Evolutionary conservation across 345 rosid species (phyloP).

Genomic region (Gossypium arboreum): DNA sequence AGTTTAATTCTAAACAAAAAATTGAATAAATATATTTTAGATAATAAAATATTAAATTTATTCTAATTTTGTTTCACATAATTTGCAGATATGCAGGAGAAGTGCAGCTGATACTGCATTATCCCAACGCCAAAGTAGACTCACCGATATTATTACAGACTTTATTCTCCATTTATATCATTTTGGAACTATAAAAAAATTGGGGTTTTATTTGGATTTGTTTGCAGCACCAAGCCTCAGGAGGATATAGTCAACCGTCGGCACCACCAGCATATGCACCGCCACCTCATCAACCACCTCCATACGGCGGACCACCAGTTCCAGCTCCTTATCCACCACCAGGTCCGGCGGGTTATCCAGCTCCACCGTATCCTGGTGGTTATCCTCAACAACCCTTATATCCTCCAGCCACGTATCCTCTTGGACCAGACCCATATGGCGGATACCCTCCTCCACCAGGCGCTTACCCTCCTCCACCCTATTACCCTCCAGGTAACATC

Average conservation of each 20-base stretch:
- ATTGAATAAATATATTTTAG: no score
- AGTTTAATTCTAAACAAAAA: no score
- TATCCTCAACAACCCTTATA: conserved; percentile 28
- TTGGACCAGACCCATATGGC: conserved; percentile 32
- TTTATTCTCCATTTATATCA: neutral
- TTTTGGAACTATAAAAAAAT: neutral
- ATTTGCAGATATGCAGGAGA: conserved; percentile 76
- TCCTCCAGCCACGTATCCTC: conserved; percentile 27
- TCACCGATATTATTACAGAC: neutral
- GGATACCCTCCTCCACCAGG: conserved; percentile 34
- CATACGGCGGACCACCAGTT: conserved; percentile 6
- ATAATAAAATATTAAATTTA: no score
- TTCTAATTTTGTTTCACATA: neutral
- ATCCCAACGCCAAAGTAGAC: conserved; percentile 57
- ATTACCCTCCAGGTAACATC: conserved; percentile 49
- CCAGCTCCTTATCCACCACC: conserved; percentile 18
- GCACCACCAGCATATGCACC: conserved; percentile 28
- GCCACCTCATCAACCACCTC: conserved; percentile 7
- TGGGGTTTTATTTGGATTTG: neutral
- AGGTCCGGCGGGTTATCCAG: conserved; percentile 1
- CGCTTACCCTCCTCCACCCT: conserved; percentile 26
- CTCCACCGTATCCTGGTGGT: neutral
- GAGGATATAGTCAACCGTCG: conserved; percentile 11
- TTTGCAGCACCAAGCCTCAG: conserved; percentile 44
- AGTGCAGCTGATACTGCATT: conserved; percentile 66